These are phyloP conservation scores for Solanum chilense DNA, from an alignment of 257 asterid species.

Conservation along the genomic window DNA sequence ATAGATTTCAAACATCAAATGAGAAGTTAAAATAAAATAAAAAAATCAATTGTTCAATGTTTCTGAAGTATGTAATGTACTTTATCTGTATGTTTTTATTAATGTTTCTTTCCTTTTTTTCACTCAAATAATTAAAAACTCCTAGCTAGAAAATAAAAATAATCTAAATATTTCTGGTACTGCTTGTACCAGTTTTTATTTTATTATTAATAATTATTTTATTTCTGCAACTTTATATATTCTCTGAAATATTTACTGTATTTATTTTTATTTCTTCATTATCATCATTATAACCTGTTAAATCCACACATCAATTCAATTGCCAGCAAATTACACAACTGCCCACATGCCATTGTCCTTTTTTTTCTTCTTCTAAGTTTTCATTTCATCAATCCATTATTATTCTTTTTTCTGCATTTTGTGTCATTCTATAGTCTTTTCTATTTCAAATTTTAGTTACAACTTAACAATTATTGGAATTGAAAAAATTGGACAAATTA, in stretches of 20 bases:
- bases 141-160: neutral
- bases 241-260: neutral
- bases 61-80: no score
- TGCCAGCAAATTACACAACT: constrained; percentile 1
- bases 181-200: neutral
- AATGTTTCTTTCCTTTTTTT: no score
- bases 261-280: neutral
- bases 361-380: neutral
- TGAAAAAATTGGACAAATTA: constrained; percentile 4
- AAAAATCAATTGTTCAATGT: no score
- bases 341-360: constrained; percentile 4
- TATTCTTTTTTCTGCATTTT: constrained; percentile 8
- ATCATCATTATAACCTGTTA: neutral
- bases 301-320: neutral
- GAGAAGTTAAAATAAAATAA: no score
- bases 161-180: neutral
- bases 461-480: constrained; percentile 24
- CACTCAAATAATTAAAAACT: neutral
- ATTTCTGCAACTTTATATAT: neutral
- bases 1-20: no score
- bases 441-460: constrained; percentile 1
- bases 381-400: neutral
- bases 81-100: no score
- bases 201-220: neutral
- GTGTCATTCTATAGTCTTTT: constrained; percentile 12